Percentiles rank a stretch among this genome's conserved stretches.
Evolutionary conservation across 2,329 filamentous ascomycete genomes (phyloP).

Genomic region (Stemphylium beticola): DNA sequence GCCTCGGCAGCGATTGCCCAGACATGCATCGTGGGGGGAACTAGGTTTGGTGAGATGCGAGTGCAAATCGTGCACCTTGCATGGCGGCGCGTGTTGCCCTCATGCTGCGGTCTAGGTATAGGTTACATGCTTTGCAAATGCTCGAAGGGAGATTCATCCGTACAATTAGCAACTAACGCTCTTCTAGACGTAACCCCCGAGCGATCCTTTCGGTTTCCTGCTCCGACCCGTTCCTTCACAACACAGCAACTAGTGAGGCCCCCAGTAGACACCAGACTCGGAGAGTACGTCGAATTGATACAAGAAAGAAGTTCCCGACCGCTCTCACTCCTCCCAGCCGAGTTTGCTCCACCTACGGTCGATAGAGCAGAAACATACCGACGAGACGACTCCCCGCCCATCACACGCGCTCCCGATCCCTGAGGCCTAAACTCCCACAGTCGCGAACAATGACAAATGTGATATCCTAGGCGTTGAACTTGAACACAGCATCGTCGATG

Average conservation of each 20-base stretch:
- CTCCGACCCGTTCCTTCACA: slow-evolving; percentile 73
- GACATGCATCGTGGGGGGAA: slow-evolving; percentile 1
- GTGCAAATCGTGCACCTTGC: slow-evolving; percentile 23
- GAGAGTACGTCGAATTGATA: slow-evolving; percentile 93
- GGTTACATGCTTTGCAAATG: too few relatives aligned
- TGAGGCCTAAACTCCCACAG: slow-evolving; percentile 66
- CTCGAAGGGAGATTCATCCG: too few relatives aligned
- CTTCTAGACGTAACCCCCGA: slow-evolving; percentile 39
- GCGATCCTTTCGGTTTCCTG: slow-evolving; percentile 59
- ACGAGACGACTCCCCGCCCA: slow-evolving; percentile 46
- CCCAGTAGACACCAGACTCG: slow-evolving; percentile 82
- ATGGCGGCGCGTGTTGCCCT: slow-evolving; percentile 25
- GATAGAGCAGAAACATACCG: slow-evolving; percentile 8
- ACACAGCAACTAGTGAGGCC: slow-evolving; percentile 72
- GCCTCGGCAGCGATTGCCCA: too few relatives aligned
- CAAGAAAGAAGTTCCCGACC: slow-evolving; percentile 80
- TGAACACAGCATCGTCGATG: slow-evolving; percentile 76
- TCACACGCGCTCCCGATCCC: slow-evolving; percentile 56
- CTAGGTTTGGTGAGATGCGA: slow-evolving; percentile 19
- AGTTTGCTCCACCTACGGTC: slow-evolving; percentile 36
- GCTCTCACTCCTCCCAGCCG: slow-evolving; percentile 55
- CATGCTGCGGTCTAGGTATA: slow-evolving; percentile 11
- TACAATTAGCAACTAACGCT: too few relatives aligned
- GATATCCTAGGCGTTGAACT: slow-evolving; percentile 49
- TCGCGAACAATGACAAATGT: slow-evolving; percentile 51